Evolutionary conservation across 805 yeast species (phyloP).

Genomic region (Scheffersomyces amazonensis): DNA sequence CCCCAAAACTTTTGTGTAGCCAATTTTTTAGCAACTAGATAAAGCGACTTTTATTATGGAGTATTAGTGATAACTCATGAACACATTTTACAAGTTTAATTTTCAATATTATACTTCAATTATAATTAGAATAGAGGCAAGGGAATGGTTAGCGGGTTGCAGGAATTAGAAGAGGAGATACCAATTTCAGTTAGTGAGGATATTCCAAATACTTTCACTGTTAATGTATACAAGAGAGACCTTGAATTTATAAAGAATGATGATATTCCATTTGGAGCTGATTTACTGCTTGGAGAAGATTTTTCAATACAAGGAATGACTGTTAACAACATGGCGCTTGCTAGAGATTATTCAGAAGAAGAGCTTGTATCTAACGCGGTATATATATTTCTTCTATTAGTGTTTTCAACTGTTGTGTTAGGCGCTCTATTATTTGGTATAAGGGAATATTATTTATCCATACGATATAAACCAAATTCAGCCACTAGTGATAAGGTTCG

Average conservation of each 20-base stretch:
- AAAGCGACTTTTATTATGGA: too few relatives aligned
- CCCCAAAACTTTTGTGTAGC: too few relatives aligned
- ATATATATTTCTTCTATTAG: conserved; percentile 21
- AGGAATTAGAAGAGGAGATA: too few relatives aligned
- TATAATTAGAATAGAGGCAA: too few relatives aligned
- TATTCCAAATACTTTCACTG: too few relatives aligned
- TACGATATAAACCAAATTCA: conserved; percentile 6
- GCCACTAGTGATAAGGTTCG: conserved; percentile 6
- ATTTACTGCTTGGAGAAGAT: not conserved
- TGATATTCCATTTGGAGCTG: not conserved
- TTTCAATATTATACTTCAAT: too few relatives aligned
- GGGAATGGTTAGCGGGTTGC: too few relatives aligned
- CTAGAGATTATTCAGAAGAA: conserved; percentile 9
- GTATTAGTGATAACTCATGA: too few relatives aligned
- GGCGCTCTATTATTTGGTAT: conserved; percentile 20
- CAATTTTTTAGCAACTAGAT: too few relatives aligned
- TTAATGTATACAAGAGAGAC: conserved; percentile 1
- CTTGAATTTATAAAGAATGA: not conserved
- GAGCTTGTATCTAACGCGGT: conserved; percentile 23
- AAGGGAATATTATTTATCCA: conserved; percentile 18
- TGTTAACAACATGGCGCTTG: not conserved
- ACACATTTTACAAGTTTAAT: too few relatives aligned
- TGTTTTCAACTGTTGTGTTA: conserved; percentile 16
- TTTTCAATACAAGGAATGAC: not conserved
- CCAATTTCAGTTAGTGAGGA: too few relatives aligned